Percentiles rank a stretch among this genome's conserved stretches.
phyloP scores from a whole-genome alignment of 768 basidiomycete genomes.

The button mushroom (Agaricus bisporus) region DNA sequence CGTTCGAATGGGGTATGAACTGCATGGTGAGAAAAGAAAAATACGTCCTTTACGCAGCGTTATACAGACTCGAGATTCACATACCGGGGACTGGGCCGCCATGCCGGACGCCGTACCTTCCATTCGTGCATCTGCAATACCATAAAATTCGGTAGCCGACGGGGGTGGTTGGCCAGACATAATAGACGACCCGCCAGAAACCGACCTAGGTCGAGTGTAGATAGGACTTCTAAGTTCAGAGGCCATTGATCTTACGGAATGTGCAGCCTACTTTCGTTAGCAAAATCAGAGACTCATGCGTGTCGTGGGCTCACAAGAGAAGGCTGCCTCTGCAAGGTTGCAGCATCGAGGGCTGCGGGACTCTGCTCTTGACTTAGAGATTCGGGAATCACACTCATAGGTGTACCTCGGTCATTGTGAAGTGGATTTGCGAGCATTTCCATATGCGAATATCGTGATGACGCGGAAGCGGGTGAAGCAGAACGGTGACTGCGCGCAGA shows the following conservation, averaged over 20 bases:
- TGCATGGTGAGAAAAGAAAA: neutral
- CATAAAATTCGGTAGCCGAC: slow-evolving; percentile 7
- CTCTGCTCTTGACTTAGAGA: slow-evolving; percentile 37
- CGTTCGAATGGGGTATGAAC: neutral
- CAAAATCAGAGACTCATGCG: neutral
- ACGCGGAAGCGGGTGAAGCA: slow-evolving; percentile 49
- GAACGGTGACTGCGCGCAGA: slow-evolving; percentile 24
- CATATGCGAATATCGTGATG: slow-evolving; percentile 48
- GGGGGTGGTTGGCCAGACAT: slow-evolving; percentile 8
- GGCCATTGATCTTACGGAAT: slow-evolving; percentile 12
- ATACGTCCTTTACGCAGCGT: neutral
- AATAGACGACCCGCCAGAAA: slow-evolving; percentile 6
- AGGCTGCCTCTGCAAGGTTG: slow-evolving; percentile 23
- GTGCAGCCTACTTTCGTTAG: slow-evolving; percentile 14
- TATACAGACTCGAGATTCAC: neutral
- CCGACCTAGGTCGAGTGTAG: slow-evolving; percentile 11
- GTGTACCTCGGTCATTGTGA: slow-evolving; percentile 24
- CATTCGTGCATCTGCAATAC: slow-evolving; percentile 14
- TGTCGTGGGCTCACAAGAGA: slow-evolving; percentile 27
- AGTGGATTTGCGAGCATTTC: slow-evolving; percentile 45
- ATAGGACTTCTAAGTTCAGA: slow-evolving; percentile 11
- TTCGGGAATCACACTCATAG: slow-evolving; percentile 53
- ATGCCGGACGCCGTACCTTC: slow-evolving; percentile 25
- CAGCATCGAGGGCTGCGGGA: slow-evolving; percentile 24
- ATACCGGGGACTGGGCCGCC: slow-evolving; percentile 32